Evolutionary conservation across 2,329 filamentous ascomycete species (phyloP), one percentile per base, ranked within the genome.

Genomic region (Daldinia eschscholtzii): DNA sequence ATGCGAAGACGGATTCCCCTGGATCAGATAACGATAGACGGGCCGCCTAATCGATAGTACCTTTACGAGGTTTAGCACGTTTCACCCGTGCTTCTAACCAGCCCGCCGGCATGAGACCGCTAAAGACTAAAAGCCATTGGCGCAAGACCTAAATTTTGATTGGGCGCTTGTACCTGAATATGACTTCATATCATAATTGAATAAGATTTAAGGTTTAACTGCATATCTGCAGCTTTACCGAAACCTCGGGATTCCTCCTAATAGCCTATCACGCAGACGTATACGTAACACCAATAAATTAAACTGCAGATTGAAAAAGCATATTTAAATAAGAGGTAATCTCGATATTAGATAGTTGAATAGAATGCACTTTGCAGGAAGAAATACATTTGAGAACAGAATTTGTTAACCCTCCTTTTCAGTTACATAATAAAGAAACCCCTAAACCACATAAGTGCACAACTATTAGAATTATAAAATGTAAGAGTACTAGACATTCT

Each of bases 21-120:
- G 52, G 55, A 50, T 63, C 53, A 66, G 61, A 55, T 65, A 61
- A 42, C 64, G 64, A 67, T 62, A 64, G 42, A 62, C 60, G 57
- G 57, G 58, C 65, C 10, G 9, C 2, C 7, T 65, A 70, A 70
- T 70, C 65, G 68, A 70, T 70, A 70, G n/a, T n/a, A 52, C 26
- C 15, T 52, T 52, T 52, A 52, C 23, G 46, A 52, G 46, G 46
- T 50, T 33, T 52, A 55, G 52, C 18, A 37, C 52, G 61, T 59
- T 68, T 68, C 63, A 61, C 15, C 26, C 20, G n/a, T 56, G 30
- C 60, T 52, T 28, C 26, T 3, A 64, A 57, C 63, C 66, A 63
- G 26, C 46, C 56, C 26, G 18, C n/a, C 55, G 61, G 61, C 57
- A 56, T 59, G 65, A 67, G 42, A 57, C 61, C 60, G 64, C 30